A percentile compares a stretch with the other conserved stretches of the same genome.
Evolutionary conservation across 768 basidiomycete species (phyloP).

Genomic region (Rhodotorula graminis): DNA sequence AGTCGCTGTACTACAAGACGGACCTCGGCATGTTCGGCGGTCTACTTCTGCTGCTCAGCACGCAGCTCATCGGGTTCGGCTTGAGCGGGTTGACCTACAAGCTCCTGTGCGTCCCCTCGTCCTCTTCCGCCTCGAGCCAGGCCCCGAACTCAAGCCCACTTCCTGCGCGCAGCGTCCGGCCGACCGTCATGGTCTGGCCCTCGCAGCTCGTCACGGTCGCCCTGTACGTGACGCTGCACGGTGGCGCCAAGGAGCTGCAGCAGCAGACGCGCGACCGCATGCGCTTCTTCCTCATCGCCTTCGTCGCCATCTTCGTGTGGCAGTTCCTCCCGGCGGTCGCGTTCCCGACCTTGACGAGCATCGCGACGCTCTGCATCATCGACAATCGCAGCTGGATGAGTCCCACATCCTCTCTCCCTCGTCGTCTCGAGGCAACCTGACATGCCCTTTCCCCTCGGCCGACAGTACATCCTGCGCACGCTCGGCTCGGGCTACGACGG

Average conservation of each 20-base stretch:
- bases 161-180: conserved; percentile 23
- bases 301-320: conserved; percentile 38
- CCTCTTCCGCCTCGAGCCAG: neutral
- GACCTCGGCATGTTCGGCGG: conserved; percentile 42
- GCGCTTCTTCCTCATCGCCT: conserved; percentile 41
- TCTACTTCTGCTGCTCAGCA: conserved; percentile 40
- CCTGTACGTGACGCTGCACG: conserved; percentile 44
- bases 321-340: conserved; percentile 45
- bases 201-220: conserved; percentile 41
- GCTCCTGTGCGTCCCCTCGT: conserved; percentile 17
- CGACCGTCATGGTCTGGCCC: conserved; percentile 42
- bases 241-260: conserved; percentile 28
- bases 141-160: neutral
- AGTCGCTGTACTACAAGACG: conserved; percentile 40
- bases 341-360: conserved; percentile 39
- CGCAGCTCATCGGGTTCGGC: conserved; percentile 46
- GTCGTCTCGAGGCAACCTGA: no score
- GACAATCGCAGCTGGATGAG: conserved; percentile 20
- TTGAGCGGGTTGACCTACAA: conserved; percentile 42
- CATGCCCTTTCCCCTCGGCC: no score
- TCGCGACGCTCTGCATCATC: conserved; percentile 40
- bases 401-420: no score
- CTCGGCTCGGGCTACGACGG: conserved; percentile 44
- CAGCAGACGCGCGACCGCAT: conserved; percentile 38
- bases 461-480: conserved; percentile 15